phyloP scores from a whole-genome alignment of 2,329 filamentous ascomycete species.

The Aspergillus sclerotialis region DNA sequence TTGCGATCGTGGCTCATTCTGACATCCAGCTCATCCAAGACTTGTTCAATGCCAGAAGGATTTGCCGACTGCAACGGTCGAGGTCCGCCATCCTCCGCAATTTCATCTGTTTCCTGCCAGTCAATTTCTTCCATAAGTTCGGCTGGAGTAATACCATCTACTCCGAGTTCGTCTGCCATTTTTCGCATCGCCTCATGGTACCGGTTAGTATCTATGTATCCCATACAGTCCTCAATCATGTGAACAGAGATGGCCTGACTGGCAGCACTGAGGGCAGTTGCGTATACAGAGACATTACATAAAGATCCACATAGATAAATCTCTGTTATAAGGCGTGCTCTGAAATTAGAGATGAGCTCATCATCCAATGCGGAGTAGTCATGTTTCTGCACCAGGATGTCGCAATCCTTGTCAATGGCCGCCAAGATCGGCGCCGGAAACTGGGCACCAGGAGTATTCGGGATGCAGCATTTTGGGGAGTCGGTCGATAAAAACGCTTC shows the following conservation, averaged over 20 bases:
- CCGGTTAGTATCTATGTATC: constrained; percentile 63
- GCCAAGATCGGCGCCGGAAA: constrained; percentile 44
- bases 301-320: constrained; percentile 82
- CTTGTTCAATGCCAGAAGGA: constrained; percentile 26
- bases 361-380: constrained; percentile 85
- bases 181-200: constrained; percentile 65
- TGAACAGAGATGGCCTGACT: constrained; percentile 82
- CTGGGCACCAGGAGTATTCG: constrained; percentile 38
- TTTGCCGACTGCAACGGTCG: constrained; percentile 11
- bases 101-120: constrained; percentile 34
- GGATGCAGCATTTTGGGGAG: constrained; percentile 31
- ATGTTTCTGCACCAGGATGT: constrained; percentile 58
- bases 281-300: constrained; percentile 82
- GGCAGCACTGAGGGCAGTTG: constrained; percentile 84
- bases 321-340: constrained; percentile 82
- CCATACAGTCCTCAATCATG: constrained; percentile 80
- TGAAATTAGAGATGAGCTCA: constrained; percentile 65
- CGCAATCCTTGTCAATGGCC: constrained; percentile 44
- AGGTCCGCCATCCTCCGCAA: constrained; percentile 16
- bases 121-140: constrained; percentile 50
- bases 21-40: constrained; percentile 29
- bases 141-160: constrained; percentile 54
- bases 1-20: constrained; percentile 7
- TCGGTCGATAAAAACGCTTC: constrained; percentile 38
- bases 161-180: constrained; percentile 69